Evolutionary conservation across 805 yeast genomes (phyloP), one percentile per base, ranked within the genome.

Genomic region (Nakazawaea sp.): DNA sequence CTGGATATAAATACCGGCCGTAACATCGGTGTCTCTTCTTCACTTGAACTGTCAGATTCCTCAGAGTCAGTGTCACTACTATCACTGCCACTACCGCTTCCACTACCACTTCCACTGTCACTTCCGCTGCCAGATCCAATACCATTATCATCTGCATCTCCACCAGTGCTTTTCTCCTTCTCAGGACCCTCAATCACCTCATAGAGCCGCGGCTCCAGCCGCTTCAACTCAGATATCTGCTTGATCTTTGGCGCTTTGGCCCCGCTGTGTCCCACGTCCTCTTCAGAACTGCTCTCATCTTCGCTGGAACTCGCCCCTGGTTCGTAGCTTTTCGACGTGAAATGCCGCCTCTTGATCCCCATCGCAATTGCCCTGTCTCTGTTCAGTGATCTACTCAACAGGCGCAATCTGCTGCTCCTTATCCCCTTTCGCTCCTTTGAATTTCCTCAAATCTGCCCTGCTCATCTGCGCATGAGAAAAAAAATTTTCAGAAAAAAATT

Each of bases 241-340:
- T n/a, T n/a, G n/a, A n/a, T n/a, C n/a, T n/a, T n/a, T n/a, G n/a
- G n/a, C n/a, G n/a, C n/a, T n/a, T n/a, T n/a, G n/a, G n/a, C n/a
- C n/a, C n/a, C n/a, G n/a, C n/a, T n/a, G n/a, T n/a, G n/a, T n/a
- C 24, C 10, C 24, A 21, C 24, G 24, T 21, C 24, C 7, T 21
- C 24, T 10, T 21, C 24, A 21, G 24, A 21, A 8, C 10, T 8
- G 24, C 10, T 10, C 10, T 10, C 10, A 7, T 21, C 24, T 21
- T 21, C 24, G 24, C 24, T 10, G 45, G 36, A 38, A 58, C 58
- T 36, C 52, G 50, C 30, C 53, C 48, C 43, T 49, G 56, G 3
- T 53, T n/a, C n/a, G 45, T 42, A 20, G 13, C 27, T 11, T 24
- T 18, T 35, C 1, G 23, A 30, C 9, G 29, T 32, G 19, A 39